phyloP scores from a whole-genome alignment of 345 rosid species.

The Nasturtium officinale region DNA sequence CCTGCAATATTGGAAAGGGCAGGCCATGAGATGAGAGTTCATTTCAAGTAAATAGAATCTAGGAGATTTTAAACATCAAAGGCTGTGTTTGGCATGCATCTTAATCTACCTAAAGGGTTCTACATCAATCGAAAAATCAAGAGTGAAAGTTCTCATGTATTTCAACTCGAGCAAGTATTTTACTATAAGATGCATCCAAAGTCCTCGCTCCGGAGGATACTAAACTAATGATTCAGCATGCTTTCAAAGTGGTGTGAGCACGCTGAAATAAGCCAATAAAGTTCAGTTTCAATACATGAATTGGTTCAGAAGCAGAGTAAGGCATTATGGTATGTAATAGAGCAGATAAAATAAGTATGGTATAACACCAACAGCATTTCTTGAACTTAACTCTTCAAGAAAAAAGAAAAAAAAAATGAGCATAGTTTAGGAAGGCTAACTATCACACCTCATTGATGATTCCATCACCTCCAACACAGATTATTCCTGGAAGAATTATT shows the following conservation, averaged over 20 bases:
- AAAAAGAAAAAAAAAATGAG: not conserved
- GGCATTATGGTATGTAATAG: not conserved
- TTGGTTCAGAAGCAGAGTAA: conserved; percentile 15
- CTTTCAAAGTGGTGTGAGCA: conserved; percentile 35
- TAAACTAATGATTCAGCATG: conserved; percentile 38
- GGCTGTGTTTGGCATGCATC: conserved; percentile 26
- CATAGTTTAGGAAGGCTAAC: conserved; percentile 20
- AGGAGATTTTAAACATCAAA: conserved; percentile 14
- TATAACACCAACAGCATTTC: not conserved
- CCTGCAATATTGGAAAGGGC: conserved; percentile 52
- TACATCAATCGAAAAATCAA: conserved; percentile 13
- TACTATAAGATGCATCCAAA: conserved; percentile 33
- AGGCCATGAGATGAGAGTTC: conserved; percentile 28
- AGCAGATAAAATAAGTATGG: conserved; percentile 1
- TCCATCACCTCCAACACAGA: conserved; percentile 98
- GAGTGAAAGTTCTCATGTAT: conserved; percentile 14
- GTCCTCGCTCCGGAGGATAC: conserved; percentile 30
- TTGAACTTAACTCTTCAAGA: conserved; percentile 8
- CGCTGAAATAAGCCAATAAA: conserved; percentile 27
- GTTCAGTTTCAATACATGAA: conserved; percentile 15
- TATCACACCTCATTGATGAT: conserved; percentile 90
- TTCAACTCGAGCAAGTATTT: conserved; percentile 25
- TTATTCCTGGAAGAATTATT: conserved; percentile 65
- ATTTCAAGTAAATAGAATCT: conserved; percentile 23
- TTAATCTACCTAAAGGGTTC: conserved; percentile 26